Base-by-base conservation (phyloP, 306 rosid genomes). In the Begonia loranthoides region DNA sequence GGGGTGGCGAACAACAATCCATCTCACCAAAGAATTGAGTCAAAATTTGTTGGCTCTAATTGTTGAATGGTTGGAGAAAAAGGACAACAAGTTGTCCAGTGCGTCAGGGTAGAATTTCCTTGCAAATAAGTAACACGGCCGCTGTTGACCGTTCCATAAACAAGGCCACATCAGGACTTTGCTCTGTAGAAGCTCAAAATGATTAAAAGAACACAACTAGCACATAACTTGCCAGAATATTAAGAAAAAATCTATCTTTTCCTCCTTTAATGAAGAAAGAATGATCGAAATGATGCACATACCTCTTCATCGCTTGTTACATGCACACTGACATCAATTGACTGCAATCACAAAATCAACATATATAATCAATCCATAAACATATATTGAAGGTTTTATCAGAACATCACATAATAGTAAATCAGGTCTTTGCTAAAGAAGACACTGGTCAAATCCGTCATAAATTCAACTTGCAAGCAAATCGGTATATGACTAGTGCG, bases 81-180 rank as follows among this genome's bases (percentile, higher is more conserved):
- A 69, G 65, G 62, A 65, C 78, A 92, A 66, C 74, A 92, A 77
- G 38, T 55, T 75, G 54, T 75, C 74, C 38, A 78, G 66, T 65
- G 96, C 75, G 57, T 83, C 94, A 11, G 94, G 93, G 49, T 76
- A 65, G 69, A 92, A 87, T 59, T 92, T 92, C 73, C 99, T 83
- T 9, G 99, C 99, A 76, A 92, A 92, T 28, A 92, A 76, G 79
- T 92, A 87, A 65, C 99, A 92, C 0, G 99, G 99, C 60, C 73
- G 72, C 64, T 71, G 82, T 58, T 69, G 36, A 48, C 96, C 99
- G 54, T 92, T 92, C 99, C 99, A 83, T 52, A 86, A 66, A 82
- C 99, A 92, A 56, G 96, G 94, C 99, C 96, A 83, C 66, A 57
- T 79, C 62, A 80, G 99, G 48, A 87, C 94, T 67, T 80, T 82